Evolutionary conservation across 2,329 filamentous ascomycete genomes (phyloP).

Genomic region (Kalaharituber pfeilii): DNA sequence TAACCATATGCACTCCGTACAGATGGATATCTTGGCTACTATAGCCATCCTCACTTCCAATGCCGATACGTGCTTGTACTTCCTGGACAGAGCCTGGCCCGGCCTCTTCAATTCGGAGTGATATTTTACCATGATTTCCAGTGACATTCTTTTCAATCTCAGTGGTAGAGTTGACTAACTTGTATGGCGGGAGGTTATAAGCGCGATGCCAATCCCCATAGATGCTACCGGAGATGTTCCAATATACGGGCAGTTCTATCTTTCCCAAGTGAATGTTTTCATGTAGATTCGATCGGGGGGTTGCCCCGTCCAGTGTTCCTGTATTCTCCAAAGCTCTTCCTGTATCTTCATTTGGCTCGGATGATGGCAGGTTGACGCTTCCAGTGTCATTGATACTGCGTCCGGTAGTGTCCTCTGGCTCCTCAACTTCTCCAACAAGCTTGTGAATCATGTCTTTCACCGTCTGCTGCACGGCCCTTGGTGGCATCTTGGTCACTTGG

Average conservation of each 20-base stretch:
- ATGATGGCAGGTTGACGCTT: not conserved
- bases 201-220: conserved; percentile 14
- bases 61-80: conserved; percentile 18
- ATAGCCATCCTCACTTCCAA: conserved; percentile 18
- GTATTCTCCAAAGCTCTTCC: not conserved
- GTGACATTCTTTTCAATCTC: conserved; percentile 17
- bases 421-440: conserved; percentile 9
- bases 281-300: not conserved
- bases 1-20: conserved; percentile 71
- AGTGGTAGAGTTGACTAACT: conserved; percentile 18
- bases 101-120: conserved; percentile 19
- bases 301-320: not conserved
- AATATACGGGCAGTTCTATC: conserved; percentile 7
- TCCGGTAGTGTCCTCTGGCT: not conserved
- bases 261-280: not conserved
- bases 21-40: conserved; percentile 45
- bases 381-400: not conserved
- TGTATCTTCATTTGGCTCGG: not conserved
- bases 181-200: conserved; percentile 9
- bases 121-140: conserved; percentile 17
- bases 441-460: conserved; percentile 18
- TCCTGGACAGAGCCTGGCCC: conserved; percentile 15
- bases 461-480: conserved; percentile 14
- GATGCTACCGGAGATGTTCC: conserved; percentile 16
- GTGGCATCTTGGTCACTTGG: conserved; percentile 11